Conservation (phyloP, 116 monocot genomes). For the Thalassia testudinum region DNA sequence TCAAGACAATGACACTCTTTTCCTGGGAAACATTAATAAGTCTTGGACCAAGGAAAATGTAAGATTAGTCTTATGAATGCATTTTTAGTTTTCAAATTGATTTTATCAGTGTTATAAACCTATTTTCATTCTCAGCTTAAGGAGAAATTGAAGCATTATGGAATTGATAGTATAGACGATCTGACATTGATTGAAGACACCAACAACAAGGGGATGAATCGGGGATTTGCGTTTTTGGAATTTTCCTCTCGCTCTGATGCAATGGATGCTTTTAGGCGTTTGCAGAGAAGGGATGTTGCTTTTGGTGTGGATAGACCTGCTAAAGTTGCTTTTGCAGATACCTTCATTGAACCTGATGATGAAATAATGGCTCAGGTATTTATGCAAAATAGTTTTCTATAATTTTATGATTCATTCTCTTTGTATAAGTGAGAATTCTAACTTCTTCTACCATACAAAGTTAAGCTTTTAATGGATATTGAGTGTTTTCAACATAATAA, state of each 20-base stretch:
- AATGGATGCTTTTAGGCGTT: constrained; percentile 61
- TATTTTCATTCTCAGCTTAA: constrained; percentile 39
- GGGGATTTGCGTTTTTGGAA: constrained; percentile 94
- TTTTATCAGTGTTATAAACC: neutral
- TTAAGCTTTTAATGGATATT: too few species aligned
- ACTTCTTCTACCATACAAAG: too few species aligned
- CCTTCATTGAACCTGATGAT: constrained; percentile 79
- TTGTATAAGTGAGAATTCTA: too few species aligned
- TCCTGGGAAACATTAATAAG: constrained; percentile 92
- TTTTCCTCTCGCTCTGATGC: constrained; percentile 76
- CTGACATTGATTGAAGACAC: constrained; percentile 65
- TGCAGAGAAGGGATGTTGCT: constrained; percentile 69
- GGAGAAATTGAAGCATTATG: constrained; percentile 67
- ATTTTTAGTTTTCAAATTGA: neutral
- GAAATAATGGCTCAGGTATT: constrained; percentile 90
- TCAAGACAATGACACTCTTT: constrained; percentile 94
- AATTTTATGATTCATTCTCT: neutral
- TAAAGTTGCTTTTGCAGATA: constrained; percentile 92
- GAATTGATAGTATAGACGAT: constrained; percentile 70
- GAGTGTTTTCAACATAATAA: too few species aligned
- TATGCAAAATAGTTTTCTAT: neutral
- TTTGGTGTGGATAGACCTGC: constrained; percentile 76
- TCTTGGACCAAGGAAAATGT: constrained; percentile 96
- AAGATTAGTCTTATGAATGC: constrained; percentile 6
- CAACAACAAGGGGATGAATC: constrained; percentile 71